phyloP scores from a whole-genome alignment of 495 filamentous ascomycete genomes.

The Podospora pseudoanserina region DNA sequence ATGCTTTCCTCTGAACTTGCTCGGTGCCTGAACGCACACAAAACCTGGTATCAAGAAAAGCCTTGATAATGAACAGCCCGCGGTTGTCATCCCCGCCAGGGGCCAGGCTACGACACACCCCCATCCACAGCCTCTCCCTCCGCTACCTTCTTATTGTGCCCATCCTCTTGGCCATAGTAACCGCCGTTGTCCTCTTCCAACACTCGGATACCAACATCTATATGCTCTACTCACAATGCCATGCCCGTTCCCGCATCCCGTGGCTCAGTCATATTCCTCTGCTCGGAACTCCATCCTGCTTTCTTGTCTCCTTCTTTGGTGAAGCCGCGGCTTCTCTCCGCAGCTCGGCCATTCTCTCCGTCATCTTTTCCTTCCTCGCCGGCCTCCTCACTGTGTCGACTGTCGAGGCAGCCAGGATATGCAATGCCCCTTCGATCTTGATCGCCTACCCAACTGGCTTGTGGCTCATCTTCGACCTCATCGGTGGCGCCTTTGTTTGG shows the following conservation, averaged over 20 bases:
- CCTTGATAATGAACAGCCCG: not conserved
- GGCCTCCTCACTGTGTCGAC: slow-evolving; percentile 37
- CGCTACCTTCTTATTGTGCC: slow-evolving; percentile 32
- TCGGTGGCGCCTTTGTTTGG: slow-evolving; percentile 42
- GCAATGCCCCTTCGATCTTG: slow-evolving; percentile 31
- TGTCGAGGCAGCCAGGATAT: slow-evolving; percentile 38
- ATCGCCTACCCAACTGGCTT: slow-evolving; percentile 36
- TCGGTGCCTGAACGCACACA: no score
- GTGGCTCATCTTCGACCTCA: slow-evolving; percentile 41
- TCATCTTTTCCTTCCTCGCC: slow-evolving; percentile 31
- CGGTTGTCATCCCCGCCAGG: slow-evolving; percentile 14
- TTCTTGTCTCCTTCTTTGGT: slow-evolving; percentile 39
- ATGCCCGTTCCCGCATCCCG: slow-evolving; percentile 36
- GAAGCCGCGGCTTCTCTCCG: slow-evolving; percentile 30
- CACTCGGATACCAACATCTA: slow-evolving; percentile 37
- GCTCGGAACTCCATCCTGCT: slow-evolving; percentile 38
- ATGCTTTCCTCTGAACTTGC: not conserved
- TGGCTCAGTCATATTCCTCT: slow-evolving; percentile 33
- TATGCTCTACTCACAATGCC: slow-evolving; percentile 43
- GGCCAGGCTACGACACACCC: slow-evolving; percentile 17
- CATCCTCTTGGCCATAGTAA: slow-evolving; percentile 31
- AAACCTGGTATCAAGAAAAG: not conserved
- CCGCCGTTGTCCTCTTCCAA: slow-evolving; percentile 27
- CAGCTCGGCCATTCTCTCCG: slow-evolving; percentile 23
- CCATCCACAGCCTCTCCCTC: slow-evolving; percentile 28